Conservation (phyloP, 495 filamentous ascomycete genomes). For the Niebla homalea region DNA sequence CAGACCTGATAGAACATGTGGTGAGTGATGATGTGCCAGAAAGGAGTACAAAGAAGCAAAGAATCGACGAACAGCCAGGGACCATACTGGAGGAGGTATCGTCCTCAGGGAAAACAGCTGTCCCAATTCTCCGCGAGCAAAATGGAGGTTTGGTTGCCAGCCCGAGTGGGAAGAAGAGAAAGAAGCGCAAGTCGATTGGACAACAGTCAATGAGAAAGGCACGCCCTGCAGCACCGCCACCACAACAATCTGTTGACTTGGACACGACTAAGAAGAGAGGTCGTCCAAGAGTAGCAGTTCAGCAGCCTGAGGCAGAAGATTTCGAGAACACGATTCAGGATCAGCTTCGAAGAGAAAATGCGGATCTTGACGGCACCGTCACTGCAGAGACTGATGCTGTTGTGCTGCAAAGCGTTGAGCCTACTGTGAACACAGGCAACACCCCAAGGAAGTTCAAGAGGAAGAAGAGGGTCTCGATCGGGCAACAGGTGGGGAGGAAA, state of each 20-base stretch:
- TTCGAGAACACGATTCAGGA: slow-evolving; percentile 1
- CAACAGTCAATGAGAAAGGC: slow-evolving; percentile 6
- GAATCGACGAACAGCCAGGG: not conserved
- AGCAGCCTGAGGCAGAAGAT: not conserved
- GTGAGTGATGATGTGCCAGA: not conserved
- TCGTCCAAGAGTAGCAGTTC: not conserved
- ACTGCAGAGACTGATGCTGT: not conserved
- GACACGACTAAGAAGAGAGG: not conserved
- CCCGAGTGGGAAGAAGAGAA: slow-evolving; percentile 8
- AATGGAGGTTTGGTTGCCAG: not conserved
- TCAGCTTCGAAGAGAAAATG: slow-evolving; percentile 3
- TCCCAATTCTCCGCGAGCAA: not conserved
- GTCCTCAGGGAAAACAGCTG: not conserved
- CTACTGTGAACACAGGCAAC: not conserved
- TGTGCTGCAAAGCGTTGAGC: slow-evolving; percentile 1
- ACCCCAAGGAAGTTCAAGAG: not conserved
- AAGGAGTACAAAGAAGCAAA: not conserved
- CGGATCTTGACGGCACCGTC: not conserved
- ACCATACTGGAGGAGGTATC: not conserved
- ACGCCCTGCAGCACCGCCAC: not conserved
- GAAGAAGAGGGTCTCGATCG: not conserved
- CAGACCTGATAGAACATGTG: not conserved
- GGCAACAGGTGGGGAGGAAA: not conserved
- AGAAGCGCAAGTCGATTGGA: slow-evolving; percentile 16
- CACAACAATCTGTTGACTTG: not conserved